phyloP scores from a whole-genome alignment of 2,329 filamentous ascomycete species.

The Aspergillus oerlinghausenensis region DNA sequence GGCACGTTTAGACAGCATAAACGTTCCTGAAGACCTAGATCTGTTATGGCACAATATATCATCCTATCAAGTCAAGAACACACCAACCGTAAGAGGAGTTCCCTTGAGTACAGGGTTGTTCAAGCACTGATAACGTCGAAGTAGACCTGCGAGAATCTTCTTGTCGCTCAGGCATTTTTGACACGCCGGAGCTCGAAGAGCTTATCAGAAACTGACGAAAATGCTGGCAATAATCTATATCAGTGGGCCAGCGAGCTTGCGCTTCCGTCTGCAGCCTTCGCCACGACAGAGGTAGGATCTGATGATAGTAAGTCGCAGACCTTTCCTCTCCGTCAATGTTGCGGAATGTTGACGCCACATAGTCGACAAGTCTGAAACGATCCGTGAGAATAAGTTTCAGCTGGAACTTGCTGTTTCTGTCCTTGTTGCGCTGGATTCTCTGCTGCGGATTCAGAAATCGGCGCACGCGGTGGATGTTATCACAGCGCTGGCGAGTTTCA shows the following conservation, averaged over 20 bases:
- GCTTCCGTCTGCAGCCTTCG: constrained; percentile 31
- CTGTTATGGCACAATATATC: constrained; percentile 30
- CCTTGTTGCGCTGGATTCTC: constrained; percentile 15
- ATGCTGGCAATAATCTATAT: constrained; percentile 25
- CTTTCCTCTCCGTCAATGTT: neutral
- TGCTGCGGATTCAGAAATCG: constrained; percentile 17
- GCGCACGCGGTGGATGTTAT: constrained; percentile 23
- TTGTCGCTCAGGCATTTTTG: constrained; percentile 23
- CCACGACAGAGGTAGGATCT: constrained; percentile 22
- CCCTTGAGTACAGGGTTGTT: neutral
- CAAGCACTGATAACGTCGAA: neutral
- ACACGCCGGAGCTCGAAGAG: constrained; percentile 10
- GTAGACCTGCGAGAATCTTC: constrained; percentile 31
- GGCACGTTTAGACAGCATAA: constrained; percentile 3
- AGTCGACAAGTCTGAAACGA: constrained; percentile 17
- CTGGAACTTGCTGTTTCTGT: constrained; percentile 28
- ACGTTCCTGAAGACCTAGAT: constrained; percentile 13
- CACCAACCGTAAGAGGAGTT: constrained; percentile 19
- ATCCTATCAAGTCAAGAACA: constrained; percentile 13
- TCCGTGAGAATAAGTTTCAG: constrained; percentile 22
- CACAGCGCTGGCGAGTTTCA: constrained; percentile 30
- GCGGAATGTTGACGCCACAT: neutral
- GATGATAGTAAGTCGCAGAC: constrained; percentile 9
- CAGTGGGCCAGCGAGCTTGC: constrained; percentile 29
- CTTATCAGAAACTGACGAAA: constrained; percentile 19